phyloP scores from a whole-genome alignment of 108 stramenopile genomes.

The Skeletonema menzelii region DNA sequence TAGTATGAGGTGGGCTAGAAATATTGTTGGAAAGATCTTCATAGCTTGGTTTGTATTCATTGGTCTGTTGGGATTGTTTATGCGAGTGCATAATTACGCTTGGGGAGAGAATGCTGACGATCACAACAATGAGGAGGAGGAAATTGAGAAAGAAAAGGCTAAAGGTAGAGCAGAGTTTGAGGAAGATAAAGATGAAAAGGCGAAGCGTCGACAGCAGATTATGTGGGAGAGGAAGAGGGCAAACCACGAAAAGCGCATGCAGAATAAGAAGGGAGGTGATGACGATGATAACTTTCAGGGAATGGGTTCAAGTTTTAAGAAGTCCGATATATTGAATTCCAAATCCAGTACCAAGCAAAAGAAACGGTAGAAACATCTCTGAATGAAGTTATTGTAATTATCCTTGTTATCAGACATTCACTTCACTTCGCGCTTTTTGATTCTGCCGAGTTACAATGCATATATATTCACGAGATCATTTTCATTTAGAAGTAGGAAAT shows the following conservation, averaged over 20 bases:
- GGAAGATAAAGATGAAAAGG: constrained; percentile 6
- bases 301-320: not conserved
- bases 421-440: not conserved
- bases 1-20: constrained; percentile 15
- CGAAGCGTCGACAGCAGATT: constrained; percentile 8
- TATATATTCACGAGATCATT: too few species aligned
- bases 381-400: not conserved
- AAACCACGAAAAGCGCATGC: constrained; percentile 30
- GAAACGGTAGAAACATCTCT: not conserved
- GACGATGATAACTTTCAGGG: not conserved
- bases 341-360: not conserved
- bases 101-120: constrained; percentile 31
- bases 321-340: not conserved
- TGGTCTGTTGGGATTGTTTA: constrained; percentile 27
- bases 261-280: constrained; percentile 4
- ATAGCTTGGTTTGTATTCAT: constrained; percentile 32
- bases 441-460: too few species aligned
- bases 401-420: not conserved
- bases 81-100: constrained; percentile 45
- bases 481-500: too few species aligned
- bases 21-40: constrained; percentile 10
- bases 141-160: constrained; percentile 18
- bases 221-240: constrained; percentile 35
- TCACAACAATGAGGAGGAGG: constrained; percentile 1
- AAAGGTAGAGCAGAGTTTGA: constrained; percentile 10